Conservation (phyloP, 176 grass and related monocot genomes). For the Dendrocalamus sinicus region DNA sequence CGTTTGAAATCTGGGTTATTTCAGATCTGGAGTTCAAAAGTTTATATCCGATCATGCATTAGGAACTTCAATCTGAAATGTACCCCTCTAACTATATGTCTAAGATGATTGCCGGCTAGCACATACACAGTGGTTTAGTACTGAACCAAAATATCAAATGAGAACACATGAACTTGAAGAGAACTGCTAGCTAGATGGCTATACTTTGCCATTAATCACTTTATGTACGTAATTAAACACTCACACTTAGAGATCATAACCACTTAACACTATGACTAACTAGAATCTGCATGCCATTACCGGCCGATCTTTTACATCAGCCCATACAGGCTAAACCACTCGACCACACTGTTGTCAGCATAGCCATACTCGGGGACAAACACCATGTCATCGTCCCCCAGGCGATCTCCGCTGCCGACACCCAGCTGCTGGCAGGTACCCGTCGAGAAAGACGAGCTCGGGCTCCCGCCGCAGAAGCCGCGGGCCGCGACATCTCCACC, state of each 20-base stretch:
- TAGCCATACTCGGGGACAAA: constrained; percentile 50
- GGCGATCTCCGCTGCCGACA: constrained; percentile 11
- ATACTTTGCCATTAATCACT: constrained; percentile 47
- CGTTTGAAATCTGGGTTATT: too few relatives aligned
- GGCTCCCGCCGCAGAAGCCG: constrained; percentile 49
- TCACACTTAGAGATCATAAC: constrained; percentile 28
- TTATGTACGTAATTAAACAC: constrained; percentile 56
- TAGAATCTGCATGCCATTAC: constrained; percentile 32
- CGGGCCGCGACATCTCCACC: constrained; percentile 25
- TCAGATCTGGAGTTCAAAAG: not conserved
- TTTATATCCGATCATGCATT: not conserved
- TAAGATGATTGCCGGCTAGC: constrained; percentile 26
- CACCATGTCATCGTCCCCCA: constrained; percentile 44
- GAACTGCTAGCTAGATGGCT: constrained; percentile 35
- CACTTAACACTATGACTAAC: constrained; percentile 29
- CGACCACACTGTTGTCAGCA: constrained; percentile 42
- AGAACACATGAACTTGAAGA: constrained; percentile 30
- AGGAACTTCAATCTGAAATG: constrained; percentile 1
- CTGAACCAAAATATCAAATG: constrained; percentile 1
- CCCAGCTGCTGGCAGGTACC: constrained; percentile 61
- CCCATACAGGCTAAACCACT: constrained; percentile 59
- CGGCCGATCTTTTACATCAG: constrained; percentile 16
- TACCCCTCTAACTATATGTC: not conserved
- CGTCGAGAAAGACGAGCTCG: constrained; percentile 79
- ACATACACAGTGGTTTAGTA: not conserved